Evolutionary conservation across 2,329 filamentous ascomycete genomes (phyloP), one percentile per base, ranked within the genome.

Genomic region (Calonectria honghensis): DNA sequence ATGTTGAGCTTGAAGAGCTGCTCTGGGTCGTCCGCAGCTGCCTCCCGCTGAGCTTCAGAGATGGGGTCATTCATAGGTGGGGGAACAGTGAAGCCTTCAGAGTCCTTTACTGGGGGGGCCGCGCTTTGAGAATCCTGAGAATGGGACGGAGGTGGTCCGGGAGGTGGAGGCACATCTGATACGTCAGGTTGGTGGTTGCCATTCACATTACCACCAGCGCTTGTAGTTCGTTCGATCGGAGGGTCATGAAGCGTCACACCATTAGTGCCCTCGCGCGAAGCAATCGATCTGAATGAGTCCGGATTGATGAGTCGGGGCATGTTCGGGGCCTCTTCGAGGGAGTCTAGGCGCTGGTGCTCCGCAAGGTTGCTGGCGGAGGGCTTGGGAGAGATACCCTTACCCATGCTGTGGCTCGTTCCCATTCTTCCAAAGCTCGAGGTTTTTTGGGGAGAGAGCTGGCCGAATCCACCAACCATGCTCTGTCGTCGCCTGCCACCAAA

Each of bases 1-100:
- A 97, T 97, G 81, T 92, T 95, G 68, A 97, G 89, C 84, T 94
- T 96, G 86, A 96, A 96, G 11, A 92, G 87, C 61, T 92, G 90
- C n/a, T 93, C 91, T 6, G 85, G 85, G 54, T 93, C 91, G 65
- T 93, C 91, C 16, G 85, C 87, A 11, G 85, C 85, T 68, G 79
- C 79, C n/a, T 96, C 94, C 54, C 89, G 89, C 83, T 96, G 90
- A 10, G 94, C 94, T 82, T 93, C 91, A 0, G 94, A 93, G 73
- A 96, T 94, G 4, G 92, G 88, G 82, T 93, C 88, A 78, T 92
- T 89, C 79, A 89, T 88, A 1, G 91, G 87, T 0, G 91, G 89
- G 0, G 93, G 94, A n/a, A 96, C 90, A 5, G 90, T 93, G 81
- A 93, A 97, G 9, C 95, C 95, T 77, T 97, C 95, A 0, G 91